phyloP scores from a whole-genome alignment of 495 filamentous ascomycete species.

The Neurospora terricola region DNA sequence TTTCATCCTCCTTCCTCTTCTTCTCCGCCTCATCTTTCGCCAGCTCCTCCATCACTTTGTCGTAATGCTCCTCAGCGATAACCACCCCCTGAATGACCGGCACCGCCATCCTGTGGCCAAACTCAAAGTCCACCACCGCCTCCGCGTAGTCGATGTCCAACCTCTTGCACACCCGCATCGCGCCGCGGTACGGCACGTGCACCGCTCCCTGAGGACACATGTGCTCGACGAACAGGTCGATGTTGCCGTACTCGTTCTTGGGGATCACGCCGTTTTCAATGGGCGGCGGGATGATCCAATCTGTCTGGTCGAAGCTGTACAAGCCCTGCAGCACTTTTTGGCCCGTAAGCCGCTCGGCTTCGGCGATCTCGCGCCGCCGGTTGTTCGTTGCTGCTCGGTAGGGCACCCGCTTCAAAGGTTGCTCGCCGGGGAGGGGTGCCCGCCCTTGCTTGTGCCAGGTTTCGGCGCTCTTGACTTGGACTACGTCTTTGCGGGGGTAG shows the following conservation, averaged over 20 bases:
- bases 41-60: slow-evolving; percentile 69
- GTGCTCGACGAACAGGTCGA: slow-evolving; percentile 85
- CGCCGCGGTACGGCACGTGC: slow-evolving; percentile 71
- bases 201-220: slow-evolving; percentile 86
- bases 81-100: slow-evolving; percentile 88
- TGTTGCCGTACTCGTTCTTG: slow-evolving; percentile 92
- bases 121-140: slow-evolving; percentile 94
- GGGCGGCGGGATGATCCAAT: slow-evolving; percentile 85
- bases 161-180: slow-evolving; percentile 67
- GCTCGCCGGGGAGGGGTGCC: slow-evolving; percentile 53
- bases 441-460: slow-evolving; percentile 98
- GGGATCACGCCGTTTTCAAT: slow-evolving; percentile 77
- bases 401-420: slow-evolving; percentile 77
- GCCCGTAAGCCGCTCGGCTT: slow-evolving; percentile 64
- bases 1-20: slow-evolving; percentile 68
- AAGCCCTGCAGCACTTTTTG: slow-evolving; percentile 79
- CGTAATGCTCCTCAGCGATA: slow-evolving; percentile 68
- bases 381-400: slow-evolving; percentile 84
- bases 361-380: slow-evolving; percentile 82
- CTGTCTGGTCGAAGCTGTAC: slow-evolving; percentile 77
- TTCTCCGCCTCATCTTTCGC: slow-evolving; percentile 71
- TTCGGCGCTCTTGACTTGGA: slow-evolving; percentile 80
- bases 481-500: slow-evolving; percentile 68
- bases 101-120: slow-evolving; percentile 83
- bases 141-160: slow-evolving; percentile 86